Conservation (phyloP, 1,284 basidiomycete species). For the Bjerkandera adusta region DNA sequence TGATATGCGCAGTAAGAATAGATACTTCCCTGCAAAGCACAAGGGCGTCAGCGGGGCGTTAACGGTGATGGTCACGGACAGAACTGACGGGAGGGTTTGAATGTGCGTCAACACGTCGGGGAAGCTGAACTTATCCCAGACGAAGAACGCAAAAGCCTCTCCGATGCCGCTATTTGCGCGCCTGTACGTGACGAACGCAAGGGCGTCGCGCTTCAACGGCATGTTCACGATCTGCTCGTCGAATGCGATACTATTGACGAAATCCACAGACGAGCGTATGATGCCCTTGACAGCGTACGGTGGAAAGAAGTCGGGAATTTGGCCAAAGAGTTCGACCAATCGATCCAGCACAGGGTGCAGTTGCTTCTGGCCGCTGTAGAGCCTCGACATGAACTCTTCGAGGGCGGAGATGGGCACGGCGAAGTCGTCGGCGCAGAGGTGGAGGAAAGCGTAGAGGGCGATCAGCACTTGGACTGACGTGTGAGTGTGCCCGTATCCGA, state of each 20-base stretch:
- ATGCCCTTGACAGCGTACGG: constrained; percentile 16
- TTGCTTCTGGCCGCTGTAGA: constrained; percentile 17
- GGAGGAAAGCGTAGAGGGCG: constrained; percentile 16
- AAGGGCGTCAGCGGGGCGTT: not conserved
- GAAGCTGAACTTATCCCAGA: constrained; percentile 18
- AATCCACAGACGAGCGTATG: constrained; percentile 14
- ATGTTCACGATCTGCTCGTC: constrained; percentile 8
- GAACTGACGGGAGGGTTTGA: constrained; percentile 20
- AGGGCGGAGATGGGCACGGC: constrained; percentile 12
- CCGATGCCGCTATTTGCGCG: constrained; percentile 16
- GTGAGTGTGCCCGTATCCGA: constrained; percentile 17
- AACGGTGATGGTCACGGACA: not conserved
- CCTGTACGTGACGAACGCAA: constrained; percentile 16
- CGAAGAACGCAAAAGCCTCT: constrained; percentile 18
- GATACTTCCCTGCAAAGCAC: not conserved
- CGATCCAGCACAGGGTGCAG: constrained; percentile 15
- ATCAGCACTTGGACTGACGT: constrained; percentile 17
- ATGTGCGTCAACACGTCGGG: constrained; percentile 16
- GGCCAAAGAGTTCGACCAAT: constrained; percentile 12
- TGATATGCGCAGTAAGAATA: not conserved
- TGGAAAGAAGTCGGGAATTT: constrained; percentile 15
- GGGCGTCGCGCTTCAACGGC: not conserved
- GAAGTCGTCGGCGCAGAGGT: constrained; percentile 16
- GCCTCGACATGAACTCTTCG: constrained; percentile 16
- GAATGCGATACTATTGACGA: constrained; percentile 13